Base-by-base conservation (phyloP, 768 basidiomycete genomes). In the Kwoniella dejecticola region DNA sequence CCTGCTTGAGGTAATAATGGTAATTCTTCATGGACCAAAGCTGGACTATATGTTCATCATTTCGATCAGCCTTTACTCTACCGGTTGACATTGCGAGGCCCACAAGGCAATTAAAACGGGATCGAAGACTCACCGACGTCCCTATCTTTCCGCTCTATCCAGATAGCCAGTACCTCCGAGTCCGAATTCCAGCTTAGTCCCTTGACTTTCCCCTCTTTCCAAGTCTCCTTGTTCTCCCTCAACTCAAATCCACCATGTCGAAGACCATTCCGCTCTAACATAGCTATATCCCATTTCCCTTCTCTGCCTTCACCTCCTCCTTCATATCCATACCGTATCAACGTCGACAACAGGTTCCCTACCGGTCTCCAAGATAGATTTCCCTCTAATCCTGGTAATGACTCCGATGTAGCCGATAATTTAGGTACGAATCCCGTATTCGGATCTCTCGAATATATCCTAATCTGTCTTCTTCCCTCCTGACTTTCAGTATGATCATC, bases 1-100 rank as follows among this genome's bases (percentile, higher is more conserved):
- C 91, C 75, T 95, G 91, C 79, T 97, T 97, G 60, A 97, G 84
- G 80, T 97, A 96, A 91, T 96, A 98, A 74, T 97, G 88, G 77
- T 96, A 98, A 74, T 99, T 99, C 29, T 89, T 87, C 6, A 84
- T 90, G 0, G 91, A 89, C 92, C 93, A 99, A 0, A 98, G 81
- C 80, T 99, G 96, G 17, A 98, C 91, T 88, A 75, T 5, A n/a
- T n/a, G 36, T 12, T 42, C 19, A n/a, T 7, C 17, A 42, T 11
- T 15, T 7, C 15, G 15, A 36, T 36, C 33, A 36, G 33, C 33
- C 15, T 36, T 36, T 36, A 7, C 7, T 15, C 33, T 36, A 7
- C 33, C 15, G n/a, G n/a, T n/a, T n/a, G n/a, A n/a, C n/a, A n/a
- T n/a, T n/a, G n/a, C n/a, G n/a, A n/a, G n/a, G n/a, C n/a, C n/a